A percentile compares a stretch with the other conserved stretches of the same genome.
These are phyloP conservation scores for Saccharomyces uvarum DNA, from an alignment of 1,139 yeast genomes.

Conservation along the genomic window DNA sequence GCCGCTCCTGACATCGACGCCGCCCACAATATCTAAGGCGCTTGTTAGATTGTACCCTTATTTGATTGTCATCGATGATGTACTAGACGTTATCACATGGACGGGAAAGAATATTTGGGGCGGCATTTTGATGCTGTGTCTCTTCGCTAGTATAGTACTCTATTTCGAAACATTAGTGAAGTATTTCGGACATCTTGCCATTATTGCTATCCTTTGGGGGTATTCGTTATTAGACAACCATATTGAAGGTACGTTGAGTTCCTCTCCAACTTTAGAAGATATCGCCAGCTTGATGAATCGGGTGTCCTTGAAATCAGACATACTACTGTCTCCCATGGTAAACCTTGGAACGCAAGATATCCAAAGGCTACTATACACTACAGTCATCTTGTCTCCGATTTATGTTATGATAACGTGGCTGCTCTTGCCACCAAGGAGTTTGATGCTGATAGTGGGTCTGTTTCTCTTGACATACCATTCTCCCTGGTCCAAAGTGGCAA, in stretches of 20 bases:
- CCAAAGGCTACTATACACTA: conserved; percentile 70
- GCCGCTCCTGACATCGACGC: conserved; percentile 71
- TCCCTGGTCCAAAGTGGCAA: conserved; percentile 68
- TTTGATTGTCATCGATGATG: conserved; percentile 59
- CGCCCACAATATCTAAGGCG: conserved; percentile 83
- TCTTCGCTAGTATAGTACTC: conserved; percentile 52
- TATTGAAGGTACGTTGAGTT: conserved; percentile 46
- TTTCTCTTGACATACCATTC: conserved; percentile 78
- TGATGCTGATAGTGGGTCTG: conserved; percentile 54
- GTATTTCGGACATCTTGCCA: conserved; percentile 72
- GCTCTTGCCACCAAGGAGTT: conserved; percentile 61
- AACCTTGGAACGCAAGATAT: conserved; percentile 70
- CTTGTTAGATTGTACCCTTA: conserved; percentile 79
- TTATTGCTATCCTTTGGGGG: conserved; percentile 58
- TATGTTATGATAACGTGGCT: conserved; percentile 64
- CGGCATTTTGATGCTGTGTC: conserved; percentile 53
- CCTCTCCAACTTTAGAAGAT: conserved; percentile 79
- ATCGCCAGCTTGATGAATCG: conserved; percentile 75
- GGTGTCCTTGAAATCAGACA: conserved; percentile 67
- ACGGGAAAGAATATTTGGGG: conserved; percentile 80
- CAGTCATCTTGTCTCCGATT: conserved; percentile 76
- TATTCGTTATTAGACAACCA: conserved; percentile 55
- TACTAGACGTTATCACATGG: conserved; percentile 78
- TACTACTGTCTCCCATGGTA: conserved; percentile 70
- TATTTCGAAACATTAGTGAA: conserved; percentile 67